Conservation (phyloP, 345 rosid species). For the Aethionema arabicum region DNA sequence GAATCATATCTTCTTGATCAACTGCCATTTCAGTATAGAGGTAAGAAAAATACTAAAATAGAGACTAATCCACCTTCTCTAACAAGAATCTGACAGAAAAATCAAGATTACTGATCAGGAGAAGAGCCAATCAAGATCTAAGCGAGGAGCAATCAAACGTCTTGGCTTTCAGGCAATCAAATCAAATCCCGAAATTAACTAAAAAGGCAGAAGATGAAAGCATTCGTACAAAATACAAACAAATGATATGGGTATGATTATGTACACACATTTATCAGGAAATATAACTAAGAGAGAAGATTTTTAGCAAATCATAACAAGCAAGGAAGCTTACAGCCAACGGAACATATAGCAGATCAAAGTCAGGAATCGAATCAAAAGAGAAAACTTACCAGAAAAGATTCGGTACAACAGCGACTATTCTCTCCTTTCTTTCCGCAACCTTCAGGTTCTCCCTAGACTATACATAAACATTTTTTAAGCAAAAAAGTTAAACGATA, state of each 20-base stretch:
- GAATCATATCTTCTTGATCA: constrained; percentile 16
- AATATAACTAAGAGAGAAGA: background rate
- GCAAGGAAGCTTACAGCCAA: background rate
- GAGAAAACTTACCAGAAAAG: constrained; percentile 21
- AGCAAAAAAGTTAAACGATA: constrained; percentile 8
- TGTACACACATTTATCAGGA: background rate
- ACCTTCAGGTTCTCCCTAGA: constrained; percentile 25
- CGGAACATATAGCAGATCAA: constrained; percentile 22
- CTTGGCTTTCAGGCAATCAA: background rate
- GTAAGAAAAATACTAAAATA: constrained; percentile 4
- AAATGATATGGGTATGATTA: background rate
- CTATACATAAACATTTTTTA: constrained; percentile 30
- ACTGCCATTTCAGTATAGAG: constrained; percentile 12
- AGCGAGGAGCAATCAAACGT: background rate
- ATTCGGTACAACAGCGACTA: constrained; percentile 21
- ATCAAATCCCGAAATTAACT: background rate
- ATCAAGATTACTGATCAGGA: constrained; percentile 5
- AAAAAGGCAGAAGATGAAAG: background rate
- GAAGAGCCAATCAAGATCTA: constrained; percentile 20
- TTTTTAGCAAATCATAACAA: background rate
- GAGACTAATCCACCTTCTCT: constrained; percentile 4
- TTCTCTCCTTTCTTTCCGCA: constrained; percentile 17
- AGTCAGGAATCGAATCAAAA: constrained; percentile 3
- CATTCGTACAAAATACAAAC: background rate
- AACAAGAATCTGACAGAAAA: constrained; percentile 4